Evolutionary conservation across 1,284 basidiomycete species (phyloP).

Genomic region (Heterobasidion parviporum): DNA sequence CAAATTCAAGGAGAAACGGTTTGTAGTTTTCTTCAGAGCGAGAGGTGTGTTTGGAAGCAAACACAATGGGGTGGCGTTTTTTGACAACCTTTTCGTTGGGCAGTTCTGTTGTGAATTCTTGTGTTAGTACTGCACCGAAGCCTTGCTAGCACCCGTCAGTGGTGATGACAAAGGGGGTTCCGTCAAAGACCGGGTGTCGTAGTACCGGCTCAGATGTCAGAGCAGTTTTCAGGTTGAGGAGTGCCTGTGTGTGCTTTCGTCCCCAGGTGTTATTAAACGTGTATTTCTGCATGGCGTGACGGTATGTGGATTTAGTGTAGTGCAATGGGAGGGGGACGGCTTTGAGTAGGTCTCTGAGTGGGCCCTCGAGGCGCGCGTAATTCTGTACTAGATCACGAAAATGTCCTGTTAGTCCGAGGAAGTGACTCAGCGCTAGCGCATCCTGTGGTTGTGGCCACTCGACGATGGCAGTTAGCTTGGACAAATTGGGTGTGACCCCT

Average conservation of each 20-base stretch:
- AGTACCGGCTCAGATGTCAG: not conserved
- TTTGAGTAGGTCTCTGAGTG: no score
- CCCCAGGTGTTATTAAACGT: no score
- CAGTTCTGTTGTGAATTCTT: not conserved
- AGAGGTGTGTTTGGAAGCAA: not conserved
- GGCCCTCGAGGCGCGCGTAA: not conserved
- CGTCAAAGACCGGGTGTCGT: not conserved
- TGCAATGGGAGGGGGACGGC: no score
- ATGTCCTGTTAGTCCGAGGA: slow-evolving; percentile 17
- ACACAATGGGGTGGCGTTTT: not conserved
- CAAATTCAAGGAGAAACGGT: not conserved
- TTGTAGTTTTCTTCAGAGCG: not conserved
- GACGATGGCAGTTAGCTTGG: slow-evolving; percentile 26
- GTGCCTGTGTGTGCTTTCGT: no score
- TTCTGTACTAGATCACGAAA: slow-evolving; percentile 17
- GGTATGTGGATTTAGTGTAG: no score
- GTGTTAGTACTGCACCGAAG: not conserved
- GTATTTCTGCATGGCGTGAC: no score
- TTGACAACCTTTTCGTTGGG: not conserved
- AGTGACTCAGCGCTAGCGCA: slow-evolving; percentile 17
- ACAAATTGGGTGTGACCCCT: slow-evolving; percentile 22
- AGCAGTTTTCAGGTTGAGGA: not conserved
- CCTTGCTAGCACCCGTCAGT: not conserved
- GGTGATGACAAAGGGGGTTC: not conserved
- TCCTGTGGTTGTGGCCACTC: slow-evolving; percentile 23